These are phyloP conservation scores for Oryza glaberrima DNA, from an alignment of 176 grass and related monocot genomes.

Conservation along the genomic window DNA sequence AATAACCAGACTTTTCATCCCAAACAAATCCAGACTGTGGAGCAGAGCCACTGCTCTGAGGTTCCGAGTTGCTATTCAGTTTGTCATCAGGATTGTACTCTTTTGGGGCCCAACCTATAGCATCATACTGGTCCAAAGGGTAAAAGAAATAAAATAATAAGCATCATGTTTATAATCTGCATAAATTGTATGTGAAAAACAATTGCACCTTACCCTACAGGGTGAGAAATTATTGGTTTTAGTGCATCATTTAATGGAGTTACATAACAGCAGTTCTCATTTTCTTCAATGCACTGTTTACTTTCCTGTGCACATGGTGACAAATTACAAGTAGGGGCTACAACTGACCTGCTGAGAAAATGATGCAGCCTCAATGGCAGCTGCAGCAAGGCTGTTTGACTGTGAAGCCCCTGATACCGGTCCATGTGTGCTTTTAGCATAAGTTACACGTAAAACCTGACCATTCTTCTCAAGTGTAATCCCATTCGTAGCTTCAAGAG, in stretches of 20 bases:
- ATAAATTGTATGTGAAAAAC: conserved; percentile 19
- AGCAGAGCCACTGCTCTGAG: conserved; percentile 53
- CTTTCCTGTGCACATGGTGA: background rate
- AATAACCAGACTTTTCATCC: conserved; percentile 99
- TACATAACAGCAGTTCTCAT: background rate
- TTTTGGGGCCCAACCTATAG: conserved; percentile 91
- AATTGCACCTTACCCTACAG: background rate
- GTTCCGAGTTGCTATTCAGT: conserved; percentile 48
- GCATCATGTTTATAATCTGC: conserved; percentile 13
- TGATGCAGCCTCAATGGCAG: conserved; percentile 98
- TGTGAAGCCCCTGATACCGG: conserved; percentile 65
- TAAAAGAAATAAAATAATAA: conserved; percentile 22
- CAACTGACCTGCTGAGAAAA: conserved; percentile 91
- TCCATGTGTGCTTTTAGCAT: conserved; percentile 96
- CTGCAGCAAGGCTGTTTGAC: conserved; percentile 89
- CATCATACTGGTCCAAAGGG: conserved; percentile 74
- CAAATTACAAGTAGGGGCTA: conserved; percentile 6
- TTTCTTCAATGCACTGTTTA: background rate
- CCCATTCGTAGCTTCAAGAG: conserved; percentile 98
- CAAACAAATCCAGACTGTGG: conserved; percentile 92
- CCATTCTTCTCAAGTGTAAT: conserved; percentile 90
- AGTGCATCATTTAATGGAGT: background rate
- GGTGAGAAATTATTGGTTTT: background rate
- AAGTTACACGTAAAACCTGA: conserved; percentile 89
- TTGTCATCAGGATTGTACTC: conserved; percentile 92